Evolutionary conservation across 257 asterid genomes (phyloP).

Genomic region (Marsdenia floribunda): DNA sequence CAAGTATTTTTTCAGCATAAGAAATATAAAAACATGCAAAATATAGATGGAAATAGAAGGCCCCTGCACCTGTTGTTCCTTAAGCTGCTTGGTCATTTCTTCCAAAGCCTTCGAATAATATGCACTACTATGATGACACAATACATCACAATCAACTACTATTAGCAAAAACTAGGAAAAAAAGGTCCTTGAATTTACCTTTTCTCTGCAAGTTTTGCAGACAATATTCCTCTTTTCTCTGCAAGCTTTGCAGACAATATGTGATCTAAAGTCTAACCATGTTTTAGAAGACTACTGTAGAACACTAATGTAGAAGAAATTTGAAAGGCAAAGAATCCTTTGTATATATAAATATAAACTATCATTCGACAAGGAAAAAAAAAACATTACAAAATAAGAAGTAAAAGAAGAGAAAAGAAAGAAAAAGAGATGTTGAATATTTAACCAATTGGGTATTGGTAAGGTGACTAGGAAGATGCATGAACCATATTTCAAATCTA

Average conservation of each 20-base stretch:
- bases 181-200: constrained; percentile 43
- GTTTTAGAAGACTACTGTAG: no score
- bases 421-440: neutral
- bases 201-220: constrained; percentile 52
- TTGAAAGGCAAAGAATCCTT: no score
- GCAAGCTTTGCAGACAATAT: no score
- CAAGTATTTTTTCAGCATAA: constrained; percentile 13
- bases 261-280: no score
- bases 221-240: constrained; percentile 42
- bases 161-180: constrained; percentile 16
- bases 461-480: constrained; percentile 13
- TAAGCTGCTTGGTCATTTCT: constrained; percentile 38
- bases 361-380: no score
- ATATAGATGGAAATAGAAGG: constrained; percentile 16
- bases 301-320: no score
- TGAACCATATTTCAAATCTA: constrained; percentile 5
- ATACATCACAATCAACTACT: constrained; percentile 18
- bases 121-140: constrained; percentile 37
- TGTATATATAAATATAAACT: no score
- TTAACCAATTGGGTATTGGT: neutral
- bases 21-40: constrained; percentile 19
- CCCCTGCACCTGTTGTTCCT: constrained; percentile 60
- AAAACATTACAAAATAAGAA: neutral
- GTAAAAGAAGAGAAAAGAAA: neutral
- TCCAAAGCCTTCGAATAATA: constrained; percentile 39